Evolutionary conservation across 306 rosid genomes (phyloP).

Genomic region (Potentilla sterilis): DNA sequence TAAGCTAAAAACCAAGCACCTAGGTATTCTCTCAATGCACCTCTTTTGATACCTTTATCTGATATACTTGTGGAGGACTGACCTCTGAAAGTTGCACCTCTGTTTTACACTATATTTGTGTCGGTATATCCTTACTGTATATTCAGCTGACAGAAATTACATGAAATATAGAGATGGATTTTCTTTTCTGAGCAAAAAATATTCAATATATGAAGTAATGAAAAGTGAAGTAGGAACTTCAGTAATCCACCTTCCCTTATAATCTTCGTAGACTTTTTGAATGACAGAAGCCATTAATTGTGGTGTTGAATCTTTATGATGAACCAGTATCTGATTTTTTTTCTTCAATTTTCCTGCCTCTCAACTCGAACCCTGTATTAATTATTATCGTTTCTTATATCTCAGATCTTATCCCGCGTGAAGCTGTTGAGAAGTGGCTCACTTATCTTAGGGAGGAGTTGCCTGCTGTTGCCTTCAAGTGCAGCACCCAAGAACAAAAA

Average conservation of each 20-base stretch:
- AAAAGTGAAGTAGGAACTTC: neutral
- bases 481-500: constrained; percentile 92
- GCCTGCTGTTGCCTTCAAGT: constrained; percentile 96
- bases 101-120: neutral
- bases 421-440: constrained; percentile 94
- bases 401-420: constrained; percentile 92
- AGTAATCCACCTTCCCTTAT: neutral
- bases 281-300: neutral
- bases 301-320: neutral
- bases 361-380: constrained; percentile 13
- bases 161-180: neutral
- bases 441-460: constrained; percentile 88
- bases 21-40: neutral
- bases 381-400: constrained; percentile 23
- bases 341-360: neutral
- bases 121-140: neutral
- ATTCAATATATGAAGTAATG: neutral
- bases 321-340: neutral
- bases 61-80: neutral
- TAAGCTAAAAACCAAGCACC: neutral
- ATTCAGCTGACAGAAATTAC: neutral
- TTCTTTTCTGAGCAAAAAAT: neutral
- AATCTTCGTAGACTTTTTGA: neutral
- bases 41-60: neutral
- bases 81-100: neutral